Conservation (phyloP, 1,139 yeast genomes). For the Nadsonia commutata region DNA sequence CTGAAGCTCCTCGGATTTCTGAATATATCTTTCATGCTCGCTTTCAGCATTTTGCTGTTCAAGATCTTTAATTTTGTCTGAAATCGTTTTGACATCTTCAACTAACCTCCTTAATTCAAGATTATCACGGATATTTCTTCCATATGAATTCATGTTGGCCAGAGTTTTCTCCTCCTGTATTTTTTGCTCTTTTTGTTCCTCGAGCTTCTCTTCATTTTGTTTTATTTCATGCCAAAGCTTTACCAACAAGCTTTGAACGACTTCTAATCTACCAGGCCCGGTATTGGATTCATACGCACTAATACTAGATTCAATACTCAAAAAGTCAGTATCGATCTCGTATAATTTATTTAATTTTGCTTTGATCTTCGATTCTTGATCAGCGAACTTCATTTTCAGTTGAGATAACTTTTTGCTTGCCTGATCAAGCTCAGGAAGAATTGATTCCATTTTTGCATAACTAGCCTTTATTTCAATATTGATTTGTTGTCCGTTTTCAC, state of each 20-base stretch:
- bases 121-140: conserved; percentile 40
- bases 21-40: conserved; percentile 49
- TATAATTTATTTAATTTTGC: conserved; percentile 7
- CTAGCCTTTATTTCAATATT: not conserved
- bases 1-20: conserved; percentile 40
- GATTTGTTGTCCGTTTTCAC: not conserved
- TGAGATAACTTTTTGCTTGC: conserved; percentile 5
- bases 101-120: conserved; percentile 34
- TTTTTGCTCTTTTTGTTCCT: conserved; percentile 11
- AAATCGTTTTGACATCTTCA: conserved; percentile 23
- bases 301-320: conserved; percentile 6
- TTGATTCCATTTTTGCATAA: not conserved
- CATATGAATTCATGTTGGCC: conserved; percentile 36
- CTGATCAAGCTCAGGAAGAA: conserved; percentile 5
- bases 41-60: conserved; percentile 50
- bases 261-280: conserved; percentile 9
- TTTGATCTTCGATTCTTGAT: conserved; percentile 9
- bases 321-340: conserved; percentile 9
- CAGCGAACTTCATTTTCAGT: conserved; percentile 6
- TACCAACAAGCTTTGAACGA: conserved; percentile 9
- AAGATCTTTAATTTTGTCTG: conserved; percentile 26
- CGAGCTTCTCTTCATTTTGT: conserved; percentile 12
- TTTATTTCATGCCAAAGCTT: conserved; percentile 7
- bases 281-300: conserved; percentile 9
- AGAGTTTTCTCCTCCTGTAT: conserved; percentile 25